phyloP scores from a whole-genome alignment of 78 protist species.

The Dictyostelium discoideum region DNA sequence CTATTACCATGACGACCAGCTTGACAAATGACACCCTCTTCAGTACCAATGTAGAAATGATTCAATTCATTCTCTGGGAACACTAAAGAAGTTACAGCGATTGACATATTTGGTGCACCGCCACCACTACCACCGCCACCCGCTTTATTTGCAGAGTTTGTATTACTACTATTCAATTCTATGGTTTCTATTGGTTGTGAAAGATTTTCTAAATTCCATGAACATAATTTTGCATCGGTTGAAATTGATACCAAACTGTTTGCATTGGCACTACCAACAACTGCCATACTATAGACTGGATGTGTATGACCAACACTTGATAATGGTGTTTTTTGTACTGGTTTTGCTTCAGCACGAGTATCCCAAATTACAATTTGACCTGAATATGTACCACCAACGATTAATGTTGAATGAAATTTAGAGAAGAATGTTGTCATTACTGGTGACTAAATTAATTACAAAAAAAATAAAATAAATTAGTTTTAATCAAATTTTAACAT shows the following conservation, averaged over 20 bases:
- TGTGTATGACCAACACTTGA: conserved; percentile 90
- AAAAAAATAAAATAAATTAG: conserved; percentile 30
- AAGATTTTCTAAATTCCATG: conserved; percentile 89
- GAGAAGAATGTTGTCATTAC: conserved; percentile 78
- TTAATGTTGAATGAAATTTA: conserved; percentile 76
- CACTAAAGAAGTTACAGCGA: conserved; percentile 56
- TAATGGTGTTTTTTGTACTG: conserved; percentile 88
- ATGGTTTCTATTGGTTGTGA: conserved; percentile 82
- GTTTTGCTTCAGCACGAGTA: conserved; percentile 87
- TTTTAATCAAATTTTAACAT: no score
- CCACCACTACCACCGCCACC: not conserved
- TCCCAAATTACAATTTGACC: conserved; percentile 93
- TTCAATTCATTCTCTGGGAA: conserved; percentile 83
- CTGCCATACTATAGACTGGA: conserved; percentile 86
- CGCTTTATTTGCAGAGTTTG: not conserved
- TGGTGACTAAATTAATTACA: conserved; percentile 39
- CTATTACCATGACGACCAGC: conserved; percentile 73
- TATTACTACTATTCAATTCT: not conserved
- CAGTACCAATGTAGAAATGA: conserved; percentile 86
- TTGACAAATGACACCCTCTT: conserved; percentile 85
- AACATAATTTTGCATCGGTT: conserved; percentile 90
- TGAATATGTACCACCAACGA: conserved; percentile 88
- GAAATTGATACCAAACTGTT: conserved; percentile 86
- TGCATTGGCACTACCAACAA: conserved; percentile 89
- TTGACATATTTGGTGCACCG: not conserved